These are phyloP conservation scores for Chrysopogon serrulatus DNA, from an alignment of 176 grass and related monocot species.

Conservation along the genomic window DNA sequence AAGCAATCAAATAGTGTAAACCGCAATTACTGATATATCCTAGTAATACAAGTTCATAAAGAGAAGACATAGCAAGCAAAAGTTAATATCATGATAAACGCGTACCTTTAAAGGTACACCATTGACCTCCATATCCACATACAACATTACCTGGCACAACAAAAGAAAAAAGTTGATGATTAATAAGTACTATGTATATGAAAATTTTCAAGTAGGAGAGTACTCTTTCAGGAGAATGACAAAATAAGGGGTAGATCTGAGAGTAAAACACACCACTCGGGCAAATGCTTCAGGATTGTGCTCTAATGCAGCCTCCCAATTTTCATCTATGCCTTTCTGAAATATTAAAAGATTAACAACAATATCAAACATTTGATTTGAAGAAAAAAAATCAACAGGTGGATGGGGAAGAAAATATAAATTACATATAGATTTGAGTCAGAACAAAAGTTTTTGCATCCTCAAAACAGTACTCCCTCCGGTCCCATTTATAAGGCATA, in stretches of 20 bases:
- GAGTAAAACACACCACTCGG: conserved; percentile 73
- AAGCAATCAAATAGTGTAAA: conserved; percentile 11
- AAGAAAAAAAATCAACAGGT: conserved; percentile 15
- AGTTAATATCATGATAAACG: neutral
- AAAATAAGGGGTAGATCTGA: neutral
- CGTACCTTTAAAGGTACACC: conserved; percentile 98
- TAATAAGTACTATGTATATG: conserved; percentile 9
- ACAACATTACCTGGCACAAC: conserved; percentile 79
- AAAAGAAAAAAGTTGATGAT: neutral
- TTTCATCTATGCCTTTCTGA: conserved; percentile 99
- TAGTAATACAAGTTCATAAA: conserved; percentile 1
- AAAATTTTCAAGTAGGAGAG: neutral
- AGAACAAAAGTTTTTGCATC: conserved; percentile 13
- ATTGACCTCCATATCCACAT: conserved; percentile 99
- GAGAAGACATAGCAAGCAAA: neutral
- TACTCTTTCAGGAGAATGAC: neutral
- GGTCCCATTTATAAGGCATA: no score
- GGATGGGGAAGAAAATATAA: neutral
- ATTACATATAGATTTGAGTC: neutral
- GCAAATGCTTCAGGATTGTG: conserved; percentile 98
- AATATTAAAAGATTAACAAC: conserved; percentile 20
- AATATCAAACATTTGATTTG: conserved; percentile 12
- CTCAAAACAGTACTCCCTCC: neutral
- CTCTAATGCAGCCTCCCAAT: conserved; percentile 98
- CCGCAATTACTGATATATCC: neutral